Conservation (phyloP, 345 rosid species). For the Pistacia atlantica region DNA sequence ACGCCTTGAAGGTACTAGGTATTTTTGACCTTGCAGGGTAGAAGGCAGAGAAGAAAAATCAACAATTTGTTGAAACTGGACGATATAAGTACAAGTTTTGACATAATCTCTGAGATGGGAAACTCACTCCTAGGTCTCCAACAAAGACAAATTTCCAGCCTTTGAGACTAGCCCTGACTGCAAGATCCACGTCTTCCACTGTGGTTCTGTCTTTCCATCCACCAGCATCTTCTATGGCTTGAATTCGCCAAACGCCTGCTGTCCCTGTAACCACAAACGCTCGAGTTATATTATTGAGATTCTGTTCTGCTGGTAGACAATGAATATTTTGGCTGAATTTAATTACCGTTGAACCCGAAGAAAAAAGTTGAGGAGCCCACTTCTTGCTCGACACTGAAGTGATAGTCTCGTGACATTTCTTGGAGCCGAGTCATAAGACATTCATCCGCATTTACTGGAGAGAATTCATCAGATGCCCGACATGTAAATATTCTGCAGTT, state of each 20-base stretch:
- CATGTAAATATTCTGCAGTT: not conserved
- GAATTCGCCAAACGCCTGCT: slow-evolving; percentile 57
- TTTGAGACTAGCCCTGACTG: slow-evolving; percentile 55
- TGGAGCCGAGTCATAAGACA: slow-evolving; percentile 58
- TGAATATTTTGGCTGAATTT: not conserved
- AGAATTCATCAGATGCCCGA: not conserved
- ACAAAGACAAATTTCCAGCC: slow-evolving; percentile 58
- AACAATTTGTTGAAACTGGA: not conserved
- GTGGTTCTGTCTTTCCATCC: slow-evolving; percentile 67
- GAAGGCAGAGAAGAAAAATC: not conserved
- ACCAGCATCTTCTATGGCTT: slow-evolving; percentile 51
- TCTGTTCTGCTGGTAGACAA: not conserved
- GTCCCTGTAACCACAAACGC: slow-evolving; percentile 33
- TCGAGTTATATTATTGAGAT: not conserved
- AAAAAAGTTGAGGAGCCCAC: slow-evolving; percentile 60
- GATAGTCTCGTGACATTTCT: slow-evolving; percentile 63
- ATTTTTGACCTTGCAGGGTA: slow-evolving; percentile 39
- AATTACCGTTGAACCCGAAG: slow-evolving; percentile 56
- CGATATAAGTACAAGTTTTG: not conserved
- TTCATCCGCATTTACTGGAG: slow-evolving; percentile 51
- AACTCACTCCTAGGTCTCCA: slow-evolving; percentile 41
- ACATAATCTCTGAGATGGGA: not conserved
- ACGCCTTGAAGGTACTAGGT: slow-evolving; percentile 60
- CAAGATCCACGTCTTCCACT: slow-evolving; percentile 69
- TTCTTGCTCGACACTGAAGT: slow-evolving; percentile 56